phyloP scores from a whole-genome alignment of 192 early-diverging fungal species.

The Coemansia sp. region DNA sequence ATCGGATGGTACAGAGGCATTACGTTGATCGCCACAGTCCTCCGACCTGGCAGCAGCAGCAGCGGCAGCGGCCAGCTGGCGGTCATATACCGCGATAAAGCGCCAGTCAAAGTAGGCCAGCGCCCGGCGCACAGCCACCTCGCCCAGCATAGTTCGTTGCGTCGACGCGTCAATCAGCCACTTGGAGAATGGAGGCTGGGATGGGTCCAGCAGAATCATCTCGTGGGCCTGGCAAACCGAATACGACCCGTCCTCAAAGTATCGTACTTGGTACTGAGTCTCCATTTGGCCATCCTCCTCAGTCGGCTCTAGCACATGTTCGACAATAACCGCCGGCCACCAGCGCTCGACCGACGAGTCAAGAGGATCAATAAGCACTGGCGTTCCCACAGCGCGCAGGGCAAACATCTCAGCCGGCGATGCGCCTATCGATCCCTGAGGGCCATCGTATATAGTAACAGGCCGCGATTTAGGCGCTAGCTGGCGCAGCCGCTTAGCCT shows the following conservation, averaged over 20 bases:
- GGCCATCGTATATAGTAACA: constrained; percentile 39
- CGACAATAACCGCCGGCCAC: constrained; percentile 51
- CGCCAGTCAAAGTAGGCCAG: constrained; percentile 52
- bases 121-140: constrained; percentile 35
- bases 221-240: constrained; percentile 34
- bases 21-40: background rate
- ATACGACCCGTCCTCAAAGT: constrained; percentile 48
- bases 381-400: constrained; percentile 21
- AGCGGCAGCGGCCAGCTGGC: too few species aligned
- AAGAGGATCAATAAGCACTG: constrained; percentile 48
- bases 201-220: constrained; percentile 29
- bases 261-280: constrained; percentile 29
- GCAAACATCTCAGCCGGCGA: constrained; percentile 35
- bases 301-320: background rate
- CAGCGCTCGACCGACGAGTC: constrained; percentile 16
- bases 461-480: background rate
- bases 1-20: background rate
- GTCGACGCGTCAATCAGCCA: constrained; percentile 8
- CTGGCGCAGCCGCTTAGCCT: background rate
- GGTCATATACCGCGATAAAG: constrained; percentile 11
- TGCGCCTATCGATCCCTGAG: constrained; percentile 15
- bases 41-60: background rate
- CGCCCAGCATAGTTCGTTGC: constrained; percentile 1
- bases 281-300: background rate
- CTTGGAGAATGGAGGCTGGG: background rate